These are phyloP conservation scores for Metarhizium sp. DNA, from an alignment of 2,329 filamentous ascomycete species.

Conservation along the genomic window DNA sequence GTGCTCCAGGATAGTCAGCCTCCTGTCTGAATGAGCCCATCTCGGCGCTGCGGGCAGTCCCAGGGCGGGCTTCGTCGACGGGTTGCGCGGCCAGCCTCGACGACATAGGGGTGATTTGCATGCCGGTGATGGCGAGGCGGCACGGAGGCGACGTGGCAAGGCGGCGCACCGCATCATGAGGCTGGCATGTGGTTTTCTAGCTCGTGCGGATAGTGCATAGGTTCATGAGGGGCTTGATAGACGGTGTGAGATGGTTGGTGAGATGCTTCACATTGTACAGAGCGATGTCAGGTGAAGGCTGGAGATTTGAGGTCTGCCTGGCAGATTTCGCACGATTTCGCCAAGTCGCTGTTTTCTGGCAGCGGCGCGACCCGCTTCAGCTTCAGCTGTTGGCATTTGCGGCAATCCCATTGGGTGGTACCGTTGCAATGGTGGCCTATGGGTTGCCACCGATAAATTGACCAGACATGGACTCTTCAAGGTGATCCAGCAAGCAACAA, in stretches of 20 bases:
- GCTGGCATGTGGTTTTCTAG: neutral
- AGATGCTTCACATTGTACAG: no score
- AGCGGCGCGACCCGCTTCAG: no score
- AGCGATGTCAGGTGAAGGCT: no score
- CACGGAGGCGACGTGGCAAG: neutral
- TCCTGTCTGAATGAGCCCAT: neutral
- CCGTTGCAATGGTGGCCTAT: no score
- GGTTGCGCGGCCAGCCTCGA: neutral
- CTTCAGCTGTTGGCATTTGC: no score
- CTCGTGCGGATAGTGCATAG: neutral
- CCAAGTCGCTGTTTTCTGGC: no score
- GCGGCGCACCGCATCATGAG: slow-evolving; percentile 1
- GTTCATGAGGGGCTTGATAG: neutral
- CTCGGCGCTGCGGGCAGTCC: neutral
- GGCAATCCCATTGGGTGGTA: no score
- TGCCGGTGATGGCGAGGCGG: neutral
- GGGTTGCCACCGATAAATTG: no score
- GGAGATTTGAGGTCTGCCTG: neutral
- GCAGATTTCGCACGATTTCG: no score
- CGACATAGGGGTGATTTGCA: neutral
- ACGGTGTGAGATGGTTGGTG: neutral
- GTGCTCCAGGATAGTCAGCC: slow-evolving; percentile 17
- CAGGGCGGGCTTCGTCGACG: neutral
- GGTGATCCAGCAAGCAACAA: no score
- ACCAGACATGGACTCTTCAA: no score